A percentile compares a stretch with the other conserved stretches of the same genome.
These are phyloP conservation scores for Baudoinia panamericana DNA, from an alignment of 495 filamentous ascomycete genomes.

Conservation along the genomic window DNA sequence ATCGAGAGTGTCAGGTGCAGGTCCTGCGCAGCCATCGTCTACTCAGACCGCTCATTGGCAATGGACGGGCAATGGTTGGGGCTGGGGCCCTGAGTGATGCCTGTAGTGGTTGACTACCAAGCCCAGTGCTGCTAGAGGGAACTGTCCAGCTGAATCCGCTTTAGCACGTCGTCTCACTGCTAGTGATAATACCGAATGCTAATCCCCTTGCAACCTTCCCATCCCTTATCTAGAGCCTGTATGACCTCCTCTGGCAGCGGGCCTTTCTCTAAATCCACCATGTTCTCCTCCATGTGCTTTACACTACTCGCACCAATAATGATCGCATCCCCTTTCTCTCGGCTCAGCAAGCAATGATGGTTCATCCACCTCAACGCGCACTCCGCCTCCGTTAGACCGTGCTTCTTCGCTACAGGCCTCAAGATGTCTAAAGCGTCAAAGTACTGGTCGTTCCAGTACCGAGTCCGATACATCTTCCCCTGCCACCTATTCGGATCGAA, in stretches of 20 bases:
- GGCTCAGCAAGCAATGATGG: conserved; percentile 33
- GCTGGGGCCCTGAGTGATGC: too few relatives aligned
- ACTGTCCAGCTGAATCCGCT: too few relatives aligned
- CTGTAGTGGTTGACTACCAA: too few relatives aligned
- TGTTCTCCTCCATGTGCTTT: conserved; percentile 31
- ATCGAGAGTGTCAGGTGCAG: too few relatives aligned
- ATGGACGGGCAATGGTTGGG: too few relatives aligned
- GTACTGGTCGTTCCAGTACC: conserved; percentile 38
- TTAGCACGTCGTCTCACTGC: too few relatives aligned
- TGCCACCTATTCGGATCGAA: conserved; percentile 34
- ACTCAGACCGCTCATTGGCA: too few relatives aligned
- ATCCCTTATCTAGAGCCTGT: conserved; percentile 22
- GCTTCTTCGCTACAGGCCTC: conserved; percentile 33
- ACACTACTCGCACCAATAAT: conserved; percentile 33
- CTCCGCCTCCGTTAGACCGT: conserved; percentile 34
- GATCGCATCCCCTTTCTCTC: conserved; percentile 31
- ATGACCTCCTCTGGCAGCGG: conserved; percentile 31
- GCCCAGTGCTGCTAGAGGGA: too few relatives aligned
- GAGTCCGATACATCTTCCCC: conserved; percentile 29
- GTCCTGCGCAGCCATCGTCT: too few relatives aligned
- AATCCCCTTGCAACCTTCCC: conserved; percentile 18
- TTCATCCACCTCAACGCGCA: conserved; percentile 38
- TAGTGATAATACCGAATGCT: conserved; percentile 16
- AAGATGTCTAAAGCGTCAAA: conserved; percentile 38
- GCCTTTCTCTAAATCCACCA: conserved; percentile 29